A percentile compares a stretch with the other conserved stretches of the same genome.
phyloP scores from a whole-genome alignment of 768 basidiomycete species.

The Imleria badia region DNA sequence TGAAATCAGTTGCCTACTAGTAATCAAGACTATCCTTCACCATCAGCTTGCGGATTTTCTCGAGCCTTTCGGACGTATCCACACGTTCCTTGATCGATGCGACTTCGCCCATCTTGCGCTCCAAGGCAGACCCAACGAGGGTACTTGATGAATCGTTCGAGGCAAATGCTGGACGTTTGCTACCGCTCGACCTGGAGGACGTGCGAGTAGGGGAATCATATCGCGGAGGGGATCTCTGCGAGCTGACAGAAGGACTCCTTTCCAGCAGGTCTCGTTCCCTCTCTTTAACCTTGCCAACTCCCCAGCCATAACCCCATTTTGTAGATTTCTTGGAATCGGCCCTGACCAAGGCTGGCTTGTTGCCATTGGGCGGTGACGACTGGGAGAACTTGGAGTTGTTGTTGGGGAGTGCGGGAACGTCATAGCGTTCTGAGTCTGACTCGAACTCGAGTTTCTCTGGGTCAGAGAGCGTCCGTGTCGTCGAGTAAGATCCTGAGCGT shows the following conservation, averaged over 20 bases:
- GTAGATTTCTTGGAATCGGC: slow-evolving; percentile 57
- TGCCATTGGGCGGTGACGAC: slow-evolving; percentile 32
- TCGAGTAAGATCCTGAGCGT: slow-evolving; percentile 45
- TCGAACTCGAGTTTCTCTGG: slow-evolving; percentile 55
- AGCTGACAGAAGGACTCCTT: slow-evolving; percentile 35
- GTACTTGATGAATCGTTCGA: slow-evolving; percentile 70
- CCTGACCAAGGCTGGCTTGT: slow-evolving; percentile 48
- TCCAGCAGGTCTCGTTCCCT: slow-evolving; percentile 38
- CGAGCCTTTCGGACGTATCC: slow-evolving; percentile 61
- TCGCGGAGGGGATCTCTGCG: slow-evolving; percentile 37
- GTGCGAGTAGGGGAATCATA: slow-evolving; percentile 35
- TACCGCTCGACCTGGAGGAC: slow-evolving; percentile 41
- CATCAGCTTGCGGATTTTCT: slow-evolving; percentile 66
- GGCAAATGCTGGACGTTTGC: slow-evolving; percentile 41
- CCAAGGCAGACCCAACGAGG: slow-evolving; percentile 70
- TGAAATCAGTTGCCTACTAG: slow-evolving; percentile 52
- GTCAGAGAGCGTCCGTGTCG: slow-evolving; percentile 39
- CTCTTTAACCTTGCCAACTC: slow-evolving; percentile 54
- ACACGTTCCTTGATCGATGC: slow-evolving; percentile 51
- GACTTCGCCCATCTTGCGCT: slow-evolving; percentile 66
- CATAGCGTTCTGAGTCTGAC: slow-evolving; percentile 63
- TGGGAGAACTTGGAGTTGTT: slow-evolving; percentile 43
- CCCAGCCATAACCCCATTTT: slow-evolving; percentile 75
- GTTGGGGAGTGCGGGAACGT: slow-evolving; percentile 31
- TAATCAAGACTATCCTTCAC: slow-evolving; percentile 66